phyloP scores from a whole-genome alignment of 768 basidiomycete species.

The Leucogyrophana mollusca region DNA sequence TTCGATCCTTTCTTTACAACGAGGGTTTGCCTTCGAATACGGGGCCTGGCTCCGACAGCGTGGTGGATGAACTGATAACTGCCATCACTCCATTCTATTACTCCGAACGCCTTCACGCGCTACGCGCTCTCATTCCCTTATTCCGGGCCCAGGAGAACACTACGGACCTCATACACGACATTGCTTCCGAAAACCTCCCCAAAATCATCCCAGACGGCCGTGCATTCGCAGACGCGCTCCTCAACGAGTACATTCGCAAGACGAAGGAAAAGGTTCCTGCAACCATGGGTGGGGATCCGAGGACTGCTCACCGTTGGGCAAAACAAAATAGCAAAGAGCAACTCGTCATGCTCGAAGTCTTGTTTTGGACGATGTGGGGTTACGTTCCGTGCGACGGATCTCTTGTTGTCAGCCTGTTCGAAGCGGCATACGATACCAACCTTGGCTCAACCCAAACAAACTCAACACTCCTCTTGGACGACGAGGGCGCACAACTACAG shows the following conservation, averaged over 20 bases:
- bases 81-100: slow-evolving; percentile 81
- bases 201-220: slow-evolving; percentile 62
- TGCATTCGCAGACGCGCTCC: slow-evolving; percentile 58
- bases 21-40: slow-evolving; percentile 60
- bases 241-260: slow-evolving; percentile 50
- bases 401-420: slow-evolving; percentile 61
- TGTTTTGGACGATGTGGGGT: slow-evolving; percentile 89
- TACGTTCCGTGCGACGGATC: slow-evolving; percentile 64
- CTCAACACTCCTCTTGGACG: slow-evolving; percentile 66
- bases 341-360: slow-evolving; percentile 74
- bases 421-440: slow-evolving; percentile 60
- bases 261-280: slow-evolving; percentile 48
- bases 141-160: slow-evolving; percentile 68
- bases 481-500: slow-evolving; percentile 63
- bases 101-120: slow-evolving; percentile 70
- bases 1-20: slow-evolving; percentile 78
- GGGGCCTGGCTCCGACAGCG: slow-evolving; percentile 41
- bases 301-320: slow-evolving; percentile 61
- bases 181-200: slow-evolving; percentile 56
- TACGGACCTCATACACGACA: slow-evolving; percentile 48
- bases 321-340: slow-evolving; percentile 80
- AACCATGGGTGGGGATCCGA: slow-evolving; percentile 47
- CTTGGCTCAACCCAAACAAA: slow-evolving; percentile 67
- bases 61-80: slow-evolving; percentile 60
- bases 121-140: slow-evolving; percentile 71